Evolutionary conservation across 2,329 filamentous ascomycete genomes (phyloP).

Genomic region (Phialophora chinensis): DNA sequence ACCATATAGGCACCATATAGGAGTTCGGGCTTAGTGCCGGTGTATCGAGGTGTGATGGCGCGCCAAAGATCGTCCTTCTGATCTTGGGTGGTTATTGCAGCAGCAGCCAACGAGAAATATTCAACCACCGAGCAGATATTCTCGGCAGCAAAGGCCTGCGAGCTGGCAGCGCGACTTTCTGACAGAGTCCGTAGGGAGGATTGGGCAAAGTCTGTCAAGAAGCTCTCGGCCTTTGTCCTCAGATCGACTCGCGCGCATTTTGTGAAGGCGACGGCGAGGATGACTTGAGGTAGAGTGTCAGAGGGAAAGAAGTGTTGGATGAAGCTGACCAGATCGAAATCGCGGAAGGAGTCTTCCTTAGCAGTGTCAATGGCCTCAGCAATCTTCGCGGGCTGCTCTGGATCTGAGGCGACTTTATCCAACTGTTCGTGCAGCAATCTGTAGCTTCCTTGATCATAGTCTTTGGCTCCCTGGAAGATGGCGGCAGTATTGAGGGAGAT

Average conservation of each 20-base stretch:
- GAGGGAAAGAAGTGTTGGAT: conserved; percentile 89
- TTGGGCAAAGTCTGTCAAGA: conserved; percentile 29
- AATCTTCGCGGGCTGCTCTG: conserved; percentile 84
- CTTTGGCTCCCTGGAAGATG: conserved; percentile 77
- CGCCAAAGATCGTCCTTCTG: conserved; percentile 32
- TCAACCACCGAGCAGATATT: conserved; percentile 36
- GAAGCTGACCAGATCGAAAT: conserved; percentile 95
- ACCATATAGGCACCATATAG: conserved; percentile 53
- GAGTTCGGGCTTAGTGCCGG: conserved; percentile 44
- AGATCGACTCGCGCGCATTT: conserved; percentile 79
- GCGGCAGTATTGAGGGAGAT: conserved; percentile 88
- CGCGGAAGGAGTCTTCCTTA: conserved; percentile 90
- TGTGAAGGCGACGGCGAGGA: conserved; percentile 88
- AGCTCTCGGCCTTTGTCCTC: conserved; percentile 71
- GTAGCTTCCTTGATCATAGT: conserved; percentile 80
- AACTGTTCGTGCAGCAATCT: conserved; percentile 82
- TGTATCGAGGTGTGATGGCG: conserved; percentile 30
- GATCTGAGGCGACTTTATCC: conserved; percentile 80
- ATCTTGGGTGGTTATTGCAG: conserved; percentile 24
- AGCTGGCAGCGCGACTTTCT: conserved; percentile 23
- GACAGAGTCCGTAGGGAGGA: conserved; percentile 28
- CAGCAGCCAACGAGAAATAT: conserved; percentile 33
- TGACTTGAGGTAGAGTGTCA: conserved; percentile 83
- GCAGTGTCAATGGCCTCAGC: conserved; percentile 90
- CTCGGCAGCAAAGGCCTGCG: conserved; percentile 25